Evolutionary conservation across 164 flowering plant genomes (phyloP), one percentile per base, ranked within the genome.

Genomic region (Kalanchoe fedtschenkoi): DNA sequence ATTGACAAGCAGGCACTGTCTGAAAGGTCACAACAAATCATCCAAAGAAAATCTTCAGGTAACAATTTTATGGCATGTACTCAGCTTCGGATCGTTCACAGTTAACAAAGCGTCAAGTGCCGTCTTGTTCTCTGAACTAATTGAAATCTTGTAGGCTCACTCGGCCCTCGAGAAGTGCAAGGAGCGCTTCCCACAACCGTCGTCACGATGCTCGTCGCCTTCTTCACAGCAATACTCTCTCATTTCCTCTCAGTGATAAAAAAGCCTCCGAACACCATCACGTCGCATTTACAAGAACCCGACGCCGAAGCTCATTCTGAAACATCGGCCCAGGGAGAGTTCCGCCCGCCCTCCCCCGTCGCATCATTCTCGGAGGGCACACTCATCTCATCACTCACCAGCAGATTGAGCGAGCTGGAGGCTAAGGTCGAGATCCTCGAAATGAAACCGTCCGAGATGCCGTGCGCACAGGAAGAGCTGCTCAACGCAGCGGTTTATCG

Each of bases 401-500:
- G 81, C 67, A 86, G 80, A 66, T 68, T 91, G 56, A 79, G 75
- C 21, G 96, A 83, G 68, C 81, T 91, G 51, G 98, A 91, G 76
- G 86, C 83, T 66, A 91, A 87, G 69, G 89, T 85, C 4, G 80
- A 71, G 41, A 74, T 69, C 2, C 86, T 91, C 46, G 77, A 78
- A 64, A 60, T 80, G 66, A 89, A 87, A 72, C 96, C 95, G 34
- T 73, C 76, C 34, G 81, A 77, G 74, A 89, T 91, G 98, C 95
- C 98, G 22, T 71, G 61, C 65, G 92, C 84, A 77, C 87, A 91
- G 77, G 95, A 79, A 57, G 96, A 91, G 70, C 68, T 89, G 74
- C 69, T 91, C 28, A 85, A 91, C 81, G 93, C 93, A 70, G 93
- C 98, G 70, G 88, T 92, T 46, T 84, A 82, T 65, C 91, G 96